phyloP scores from a whole-genome alignment of 495 filamentous ascomycete genomes.

The Chaetomium fimeti region DNA sequence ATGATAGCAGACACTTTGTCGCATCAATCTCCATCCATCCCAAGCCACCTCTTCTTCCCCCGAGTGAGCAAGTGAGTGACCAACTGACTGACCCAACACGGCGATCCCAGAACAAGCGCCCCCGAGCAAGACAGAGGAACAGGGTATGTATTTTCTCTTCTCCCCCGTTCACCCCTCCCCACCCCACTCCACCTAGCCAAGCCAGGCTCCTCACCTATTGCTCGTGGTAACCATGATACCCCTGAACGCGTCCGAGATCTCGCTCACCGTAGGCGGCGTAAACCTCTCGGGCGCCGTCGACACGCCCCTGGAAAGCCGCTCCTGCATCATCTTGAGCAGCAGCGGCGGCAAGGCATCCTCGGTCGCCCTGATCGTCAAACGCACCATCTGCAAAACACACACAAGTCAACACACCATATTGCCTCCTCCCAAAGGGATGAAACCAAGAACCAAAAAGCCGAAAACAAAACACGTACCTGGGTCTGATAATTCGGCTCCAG shows the following conservation, averaged over 20 bases:
- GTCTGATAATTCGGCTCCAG: conserved; percentile 92
- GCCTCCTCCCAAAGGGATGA: not conserved
- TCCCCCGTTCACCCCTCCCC: not conserved
- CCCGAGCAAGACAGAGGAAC: not conserved
- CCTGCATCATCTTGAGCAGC: conserved; percentile 82
- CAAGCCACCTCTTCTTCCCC: not conserved
- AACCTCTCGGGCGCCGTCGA: conserved; percentile 45
- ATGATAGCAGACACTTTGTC: not conserved
- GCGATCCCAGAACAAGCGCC: too few relatives aligned
- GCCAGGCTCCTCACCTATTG: conserved; percentile 27
- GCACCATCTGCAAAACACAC: conserved; percentile 69
- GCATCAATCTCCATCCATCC: conserved; percentile 24
- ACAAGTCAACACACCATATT: conserved; percentile 12
- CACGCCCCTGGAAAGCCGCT: conserved; percentile 58
- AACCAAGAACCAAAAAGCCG: not conserved
- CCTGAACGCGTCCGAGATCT: conserved; percentile 50
- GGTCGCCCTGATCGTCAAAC: conserved; percentile 90
- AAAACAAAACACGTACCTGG: conserved; percentile 57
- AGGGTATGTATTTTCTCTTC: not conserved
- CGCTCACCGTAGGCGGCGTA: conserved; percentile 38
- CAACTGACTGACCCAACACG: not conserved
- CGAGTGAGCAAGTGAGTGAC: not conserved
- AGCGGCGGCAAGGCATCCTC: conserved; percentile 82
- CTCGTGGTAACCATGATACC: conserved; percentile 46
- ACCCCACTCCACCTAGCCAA: too few relatives aligned